phyloP scores from a whole-genome alignment of 345 rosid species.

The Brassica cretica region DNA sequence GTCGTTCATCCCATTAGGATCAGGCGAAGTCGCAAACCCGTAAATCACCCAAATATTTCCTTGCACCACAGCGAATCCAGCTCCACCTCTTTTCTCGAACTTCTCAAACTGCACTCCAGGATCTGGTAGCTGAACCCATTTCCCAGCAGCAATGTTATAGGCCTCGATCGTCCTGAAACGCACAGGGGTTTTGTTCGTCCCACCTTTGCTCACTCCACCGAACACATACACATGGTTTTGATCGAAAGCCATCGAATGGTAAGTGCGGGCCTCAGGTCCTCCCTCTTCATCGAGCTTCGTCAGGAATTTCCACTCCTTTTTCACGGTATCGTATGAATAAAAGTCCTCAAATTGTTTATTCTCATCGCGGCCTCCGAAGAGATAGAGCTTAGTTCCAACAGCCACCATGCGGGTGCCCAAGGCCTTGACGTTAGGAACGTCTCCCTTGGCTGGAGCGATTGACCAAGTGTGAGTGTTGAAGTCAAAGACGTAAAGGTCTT shows the following conservation, averaged over 20 bases:
- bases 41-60: constrained; percentile 23
- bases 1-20: neutral
- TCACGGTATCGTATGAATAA: constrained; percentile 7
- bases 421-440: neutral
- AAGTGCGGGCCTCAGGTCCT: constrained; percentile 8
- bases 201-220: constrained; percentile 16
- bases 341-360: neutral
- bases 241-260: constrained; percentile 5
- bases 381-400: constrained; percentile 6
- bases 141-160: neutral
- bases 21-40: constrained; percentile 16
- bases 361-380: constrained; percentile 20
- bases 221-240: constrained; percentile 2
- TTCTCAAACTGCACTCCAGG: neutral
- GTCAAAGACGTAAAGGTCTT: constrained; percentile 29
- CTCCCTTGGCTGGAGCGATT: constrained; percentile 4
- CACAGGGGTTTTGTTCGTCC: neutral
- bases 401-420: constrained; percentile 12
- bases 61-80: constrained; percentile 3
- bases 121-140: constrained; percentile 21
- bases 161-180: constrained; percentile 3
- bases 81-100: constrained; percentile 11
- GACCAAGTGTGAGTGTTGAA: constrained; percentile 23
- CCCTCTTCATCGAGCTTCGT: constrained; percentile 9
- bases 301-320: constrained; percentile 14